Percentiles rank a stretch among this genome's conserved stretches.
Conservation (phyloP, 1,284 basidiomycete genomes). For the Ceratobasidium sp. region DNA sequence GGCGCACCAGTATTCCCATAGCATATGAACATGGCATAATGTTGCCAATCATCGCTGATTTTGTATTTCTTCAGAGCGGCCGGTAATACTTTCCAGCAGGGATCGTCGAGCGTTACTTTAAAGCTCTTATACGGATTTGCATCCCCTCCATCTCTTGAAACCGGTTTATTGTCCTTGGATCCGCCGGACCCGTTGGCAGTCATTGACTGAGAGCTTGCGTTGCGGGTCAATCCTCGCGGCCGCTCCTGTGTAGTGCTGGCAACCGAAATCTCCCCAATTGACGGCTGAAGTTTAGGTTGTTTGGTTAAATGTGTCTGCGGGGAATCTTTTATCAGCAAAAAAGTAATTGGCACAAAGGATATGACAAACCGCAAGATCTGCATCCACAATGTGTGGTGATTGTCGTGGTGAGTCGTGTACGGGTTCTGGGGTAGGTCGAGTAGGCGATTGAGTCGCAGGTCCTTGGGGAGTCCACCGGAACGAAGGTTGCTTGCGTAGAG, state of each 20-base stretch:
- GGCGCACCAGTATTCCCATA: constrained; percentile 87
- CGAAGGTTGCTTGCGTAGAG: constrained; percentile 76
- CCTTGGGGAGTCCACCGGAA: constrained; percentile 86
- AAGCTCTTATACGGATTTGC: constrained; percentile 77
- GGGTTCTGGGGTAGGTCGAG: constrained; percentile 69
- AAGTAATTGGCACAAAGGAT: neutral
- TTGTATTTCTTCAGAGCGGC: constrained; percentile 99
- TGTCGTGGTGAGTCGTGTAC: constrained; percentile 75
- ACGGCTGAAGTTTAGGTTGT: constrained; percentile 42
- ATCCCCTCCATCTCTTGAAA: constrained; percentile 52
- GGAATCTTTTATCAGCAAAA: neutral
- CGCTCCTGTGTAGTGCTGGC: constrained; percentile 2
- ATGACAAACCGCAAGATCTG: constrained; percentile 64
- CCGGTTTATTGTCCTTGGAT: constrained; percentile 34
- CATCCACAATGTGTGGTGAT: constrained; percentile 80
- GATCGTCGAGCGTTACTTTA: constrained; percentile 94
- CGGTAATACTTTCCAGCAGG: constrained; percentile 97
- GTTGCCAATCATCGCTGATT: constrained; percentile 98
- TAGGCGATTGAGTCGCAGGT: constrained; percentile 79
- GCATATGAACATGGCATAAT: constrained; percentile 99
- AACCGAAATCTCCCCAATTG: constrained; percentile 34
- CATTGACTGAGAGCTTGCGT: constrained; percentile 44
- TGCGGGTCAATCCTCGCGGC: constrained; percentile 40
- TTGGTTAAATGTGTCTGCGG: constrained; percentile 15
- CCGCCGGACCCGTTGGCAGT: constrained; percentile 36